Base-by-base conservation (phyloP, 1,284 basidiomycete species). In the Clitocybe nebularis region DNA sequence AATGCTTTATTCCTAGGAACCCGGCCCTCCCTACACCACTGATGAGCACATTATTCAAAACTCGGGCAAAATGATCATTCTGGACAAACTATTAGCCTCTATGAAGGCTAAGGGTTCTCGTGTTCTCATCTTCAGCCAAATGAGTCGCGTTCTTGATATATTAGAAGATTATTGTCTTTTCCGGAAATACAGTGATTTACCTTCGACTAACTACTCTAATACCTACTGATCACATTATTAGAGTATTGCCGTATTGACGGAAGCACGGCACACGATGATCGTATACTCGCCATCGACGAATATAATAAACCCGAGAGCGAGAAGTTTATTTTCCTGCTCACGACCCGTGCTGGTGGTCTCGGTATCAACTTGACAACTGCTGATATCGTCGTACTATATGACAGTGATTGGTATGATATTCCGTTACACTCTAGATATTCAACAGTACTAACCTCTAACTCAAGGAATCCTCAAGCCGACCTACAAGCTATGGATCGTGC, bases 401-500 rank as follows among this genome's bases (percentile, higher is more conserved):
- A 99, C 60, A 90, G 86, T 50, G 96, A 99, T 65, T 99, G 95
- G 95, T 64, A 39, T 16, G 55, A 47, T 17, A 33, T 16, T 54
- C 37, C 41, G 16, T 14, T 41, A 10, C 9, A 4, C 22, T 35
- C 43, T 33, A 54, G 9, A 14, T 30, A 42, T 36, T 53, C 6
- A 7, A 20, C 16, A 21, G 4, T 26, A 8, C 41, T 55, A 13
- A 47, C 9, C 9, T 33, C 13, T 34, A 34, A 8, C n/a, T 34
- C 29, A 52, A 89, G 87, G 88, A 99, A 99, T 64, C 95, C 96
- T 1, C 95, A 99, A 67, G 95, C 95, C 3, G 96, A 99, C 71
- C 64, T 99, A 43, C 96, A 99, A 63, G 96, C 96, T 4, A 98
- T 99, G 96, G 95, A 99, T 62, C 89, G 95, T 51, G 95, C 95